A percentile compares a stretch with the other conserved stretches of the same genome.
phyloP scores from a whole-genome alignment of 768 basidiomycete genomes.

The Lactarius pseudohatsudake region DNA sequence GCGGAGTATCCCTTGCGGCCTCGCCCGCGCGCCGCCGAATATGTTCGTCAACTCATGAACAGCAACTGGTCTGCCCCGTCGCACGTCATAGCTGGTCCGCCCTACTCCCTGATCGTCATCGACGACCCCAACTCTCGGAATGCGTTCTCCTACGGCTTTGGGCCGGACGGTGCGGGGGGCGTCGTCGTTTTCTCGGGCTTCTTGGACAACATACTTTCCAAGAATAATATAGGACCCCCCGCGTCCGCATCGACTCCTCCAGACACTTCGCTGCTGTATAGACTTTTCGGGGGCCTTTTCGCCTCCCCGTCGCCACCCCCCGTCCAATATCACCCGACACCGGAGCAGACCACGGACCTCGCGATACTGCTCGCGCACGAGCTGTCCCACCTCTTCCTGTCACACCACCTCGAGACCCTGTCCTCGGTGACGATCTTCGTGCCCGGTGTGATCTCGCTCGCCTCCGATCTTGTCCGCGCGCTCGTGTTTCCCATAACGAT shows the following conservation, averaged over 20 bases:
- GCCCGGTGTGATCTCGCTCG: conserved; percentile 75
- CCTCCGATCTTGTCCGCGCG: conserved; percentile 73
- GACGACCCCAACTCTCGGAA: conserved; percentile 83
- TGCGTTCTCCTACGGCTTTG: conserved; percentile 96
- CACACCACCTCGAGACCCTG: conserved; percentile 91
- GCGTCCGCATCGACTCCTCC: conserved; percentile 25
- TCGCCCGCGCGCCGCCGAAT: conserved; percentile 74
- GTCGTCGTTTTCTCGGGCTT: conserved; percentile 95
- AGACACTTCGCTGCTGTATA: conserved; percentile 47
- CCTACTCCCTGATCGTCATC: conserved; percentile 87
- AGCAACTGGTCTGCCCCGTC: conserved; percentile 38
- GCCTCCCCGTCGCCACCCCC: conserved; percentile 37
- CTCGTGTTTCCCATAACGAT: conserved; percentile 86
- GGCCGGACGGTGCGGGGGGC: conserved; percentile 86
- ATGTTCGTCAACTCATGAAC: conserved; percentile 55
- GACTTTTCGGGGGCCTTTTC: conserved; percentile 47
- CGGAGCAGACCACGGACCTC: conserved; percentile 85
- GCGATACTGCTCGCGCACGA: conserved; percentile 94
- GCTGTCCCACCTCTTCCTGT: conserved; percentile 84
- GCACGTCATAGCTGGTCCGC: conserved; percentile 72
- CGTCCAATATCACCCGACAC: conserved; percentile 45
- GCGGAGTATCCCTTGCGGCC: conserved; percentile 80
- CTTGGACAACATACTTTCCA: conserved; percentile 76
- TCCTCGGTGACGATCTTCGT: conserved; percentile 81
- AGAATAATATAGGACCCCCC: conserved; percentile 42